Percentiles rank a stretch among this genome's conserved stretches.
Evolutionary conservation across 192 early-diverging fungal species (phyloP).

Genomic region (Kickxella alabastrina): DNA sequence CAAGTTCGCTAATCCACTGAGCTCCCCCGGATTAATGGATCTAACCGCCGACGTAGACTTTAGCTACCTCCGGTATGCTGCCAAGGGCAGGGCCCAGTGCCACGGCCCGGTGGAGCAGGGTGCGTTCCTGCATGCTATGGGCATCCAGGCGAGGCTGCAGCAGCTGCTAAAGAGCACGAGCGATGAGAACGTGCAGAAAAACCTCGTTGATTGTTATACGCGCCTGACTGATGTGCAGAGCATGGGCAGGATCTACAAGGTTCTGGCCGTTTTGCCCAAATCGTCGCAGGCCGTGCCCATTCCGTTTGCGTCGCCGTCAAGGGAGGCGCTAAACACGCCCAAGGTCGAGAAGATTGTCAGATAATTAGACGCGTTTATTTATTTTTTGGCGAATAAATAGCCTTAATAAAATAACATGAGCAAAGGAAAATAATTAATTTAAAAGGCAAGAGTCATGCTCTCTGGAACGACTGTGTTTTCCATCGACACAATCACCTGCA

Average conservation of each 20-base stretch:
- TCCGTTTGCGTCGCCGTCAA: conserved; percentile 26
- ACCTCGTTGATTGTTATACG: conserved; percentile 66
- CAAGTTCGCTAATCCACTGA: conserved; percentile 73
- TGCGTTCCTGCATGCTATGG: conserved; percentile 70
- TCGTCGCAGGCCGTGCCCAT: conserved; percentile 7
- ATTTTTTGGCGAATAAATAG: no score
- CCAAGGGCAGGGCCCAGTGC: conserved; percentile 47
- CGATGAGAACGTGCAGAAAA: conserved; percentile 52
- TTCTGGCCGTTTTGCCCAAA: conserved; percentile 58
- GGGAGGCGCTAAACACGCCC: conserved; percentile 13
- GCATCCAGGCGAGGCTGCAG: conserved; percentile 71
- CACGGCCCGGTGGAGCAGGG: conserved; percentile 82
- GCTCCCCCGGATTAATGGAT: conserved; percentile 78
- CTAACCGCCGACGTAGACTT: conserved; percentile 94
- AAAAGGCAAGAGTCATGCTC: conserved; percentile 23
- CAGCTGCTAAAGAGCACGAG: conserved; percentile 60
- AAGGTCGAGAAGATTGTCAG: conserved; percentile 21
- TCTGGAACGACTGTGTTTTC: conserved; percentile 13
- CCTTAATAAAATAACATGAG: not conserved
- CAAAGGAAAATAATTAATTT: not conserved
- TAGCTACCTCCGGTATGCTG: conserved; percentile 60
- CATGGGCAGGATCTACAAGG: conserved; percentile 91
- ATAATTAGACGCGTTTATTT: no score
- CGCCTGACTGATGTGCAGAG: conserved; percentile 67
- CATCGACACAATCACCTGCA: conserved; percentile 37